Conservation (phyloP, 306 rosid species). For the apple (Malus domestica) region DNA sequence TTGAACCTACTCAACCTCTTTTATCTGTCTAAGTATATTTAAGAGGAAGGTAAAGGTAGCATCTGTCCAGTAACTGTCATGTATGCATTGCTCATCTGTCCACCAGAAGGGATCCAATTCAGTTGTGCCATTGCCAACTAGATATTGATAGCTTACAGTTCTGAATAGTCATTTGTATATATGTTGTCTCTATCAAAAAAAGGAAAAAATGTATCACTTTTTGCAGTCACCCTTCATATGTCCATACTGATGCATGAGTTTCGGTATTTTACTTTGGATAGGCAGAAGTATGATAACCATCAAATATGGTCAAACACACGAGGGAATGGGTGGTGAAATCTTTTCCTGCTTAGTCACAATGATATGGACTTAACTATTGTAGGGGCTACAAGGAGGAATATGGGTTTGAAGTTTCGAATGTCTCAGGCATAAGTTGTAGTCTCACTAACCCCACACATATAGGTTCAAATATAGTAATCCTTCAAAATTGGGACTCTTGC, state of each 20-base stretch:
- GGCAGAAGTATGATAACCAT: background rate
- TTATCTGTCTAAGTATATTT: too few species aligned
- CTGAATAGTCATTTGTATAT: background rate
- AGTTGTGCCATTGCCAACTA: background rate
- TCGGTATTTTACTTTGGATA: background rate
- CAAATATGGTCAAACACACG: background rate
- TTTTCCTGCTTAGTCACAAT: background rate
- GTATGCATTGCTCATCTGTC: background rate
- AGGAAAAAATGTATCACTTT: background rate
- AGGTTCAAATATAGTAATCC: background rate
- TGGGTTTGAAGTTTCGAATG: background rate
- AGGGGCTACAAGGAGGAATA: background rate
- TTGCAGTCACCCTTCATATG: background rate
- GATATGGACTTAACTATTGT: background rate
- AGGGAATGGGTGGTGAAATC: background rate
- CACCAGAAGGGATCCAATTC: background rate
- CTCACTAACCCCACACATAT: background rate
- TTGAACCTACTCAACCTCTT: too few species aligned
- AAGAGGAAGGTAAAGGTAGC: background rate
- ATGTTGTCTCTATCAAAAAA: too few species aligned
- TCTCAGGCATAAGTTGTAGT: background rate
- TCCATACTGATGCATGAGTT: background rate
- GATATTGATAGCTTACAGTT: background rate
- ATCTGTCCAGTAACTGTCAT: background rate
- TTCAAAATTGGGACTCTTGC: background rate